phyloP scores from a whole-genome alignment of 768 basidiomycete genomes.

The Rhodotorula kratochvilovae region DNA sequence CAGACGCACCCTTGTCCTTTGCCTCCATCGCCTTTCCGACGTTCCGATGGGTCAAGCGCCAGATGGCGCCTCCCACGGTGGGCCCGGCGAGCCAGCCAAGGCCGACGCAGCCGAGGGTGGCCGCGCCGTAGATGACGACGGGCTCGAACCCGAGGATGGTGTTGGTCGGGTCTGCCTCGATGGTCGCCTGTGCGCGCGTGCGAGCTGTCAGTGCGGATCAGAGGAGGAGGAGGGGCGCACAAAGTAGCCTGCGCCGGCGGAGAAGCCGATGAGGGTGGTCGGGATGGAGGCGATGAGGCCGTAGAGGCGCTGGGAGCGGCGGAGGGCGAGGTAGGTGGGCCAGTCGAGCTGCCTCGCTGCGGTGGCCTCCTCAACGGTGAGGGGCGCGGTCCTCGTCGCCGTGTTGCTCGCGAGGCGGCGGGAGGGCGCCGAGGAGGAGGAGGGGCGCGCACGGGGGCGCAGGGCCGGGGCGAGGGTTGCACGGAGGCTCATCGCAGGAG shows the following conservation, averaged over 20 bases:
- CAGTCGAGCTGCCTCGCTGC: slow-evolving; percentile 24
- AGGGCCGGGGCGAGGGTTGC: background rate
- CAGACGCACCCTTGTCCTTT: slow-evolving; percentile 39
- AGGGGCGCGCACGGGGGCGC: background rate
- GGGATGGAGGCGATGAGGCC: slow-evolving; percentile 39
- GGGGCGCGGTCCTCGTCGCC: background rate
- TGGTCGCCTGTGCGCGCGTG: slow-evolving; percentile 17
- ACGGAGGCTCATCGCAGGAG: background rate
- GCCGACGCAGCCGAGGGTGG: slow-evolving; percentile 38
- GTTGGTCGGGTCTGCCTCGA: slow-evolving; percentile 36
- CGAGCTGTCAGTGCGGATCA: background rate
- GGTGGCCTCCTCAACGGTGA: background rate
- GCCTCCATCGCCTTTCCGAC: slow-evolving; percentile 31
- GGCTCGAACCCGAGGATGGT: slow-evolving; percentile 40
- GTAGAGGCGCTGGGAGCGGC: slow-evolving; percentile 31
- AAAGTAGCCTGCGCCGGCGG: slow-evolving; percentile 35
- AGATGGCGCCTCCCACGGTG: slow-evolving; percentile 33
- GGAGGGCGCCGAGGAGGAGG: background rate
- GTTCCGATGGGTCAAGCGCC: slow-evolving; percentile 30
- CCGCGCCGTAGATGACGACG: slow-evolving; percentile 38
- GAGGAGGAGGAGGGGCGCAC: slow-evolving; percentile 1
- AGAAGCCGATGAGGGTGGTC: slow-evolving; percentile 38
- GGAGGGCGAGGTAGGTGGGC: slow-evolving; percentile 36
- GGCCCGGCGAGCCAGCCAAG: slow-evolving; percentile 42
- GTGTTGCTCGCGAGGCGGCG: slow-evolving; percentile 6